Evolutionary conservation across 805 yeast genomes (phyloP).

Genomic region (Kuraishia floccosa): DNA sequence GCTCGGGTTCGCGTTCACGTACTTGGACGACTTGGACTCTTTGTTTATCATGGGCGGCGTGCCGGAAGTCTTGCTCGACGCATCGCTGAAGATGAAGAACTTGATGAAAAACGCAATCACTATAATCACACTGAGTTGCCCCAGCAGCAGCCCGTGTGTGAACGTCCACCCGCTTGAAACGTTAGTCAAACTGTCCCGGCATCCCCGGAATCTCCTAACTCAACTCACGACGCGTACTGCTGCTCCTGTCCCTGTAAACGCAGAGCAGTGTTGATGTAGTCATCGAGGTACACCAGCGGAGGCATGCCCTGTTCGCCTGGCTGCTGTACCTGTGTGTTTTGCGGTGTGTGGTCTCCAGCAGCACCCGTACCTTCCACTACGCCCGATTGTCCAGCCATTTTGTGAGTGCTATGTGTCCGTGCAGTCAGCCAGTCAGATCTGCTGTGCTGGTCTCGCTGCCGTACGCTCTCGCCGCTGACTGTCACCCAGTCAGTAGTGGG

Average conservation of each 20-base stretch:
- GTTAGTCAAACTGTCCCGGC: too few species aligned
- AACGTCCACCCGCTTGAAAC: conserved; percentile 41
- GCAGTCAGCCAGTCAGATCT: too few species aligned
- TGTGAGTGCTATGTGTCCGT: too few species aligned
- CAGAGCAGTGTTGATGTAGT: background rate
- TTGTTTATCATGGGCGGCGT: conserved; percentile 1
- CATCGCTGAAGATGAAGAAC: conserved; percentile 69
- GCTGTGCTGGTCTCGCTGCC: too few species aligned
- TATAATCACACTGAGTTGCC: conserved; percentile 62
- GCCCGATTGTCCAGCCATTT: too few species aligned
- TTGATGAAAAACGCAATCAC: conserved; percentile 54
- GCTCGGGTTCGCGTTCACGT: background rate
- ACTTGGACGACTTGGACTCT: background rate
- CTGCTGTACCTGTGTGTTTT: background rate
- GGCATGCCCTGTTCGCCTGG: conserved; percentile 1
- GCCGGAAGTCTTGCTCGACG: conserved; percentile 7
- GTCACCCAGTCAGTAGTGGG: too few species aligned
- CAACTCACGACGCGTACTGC: too few species aligned
- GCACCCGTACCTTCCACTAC: too few species aligned
- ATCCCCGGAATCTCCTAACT: too few species aligned
- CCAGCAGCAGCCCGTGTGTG: conserved; percentile 63
- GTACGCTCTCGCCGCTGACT: too few species aligned
- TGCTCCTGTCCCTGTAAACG: too few species aligned
- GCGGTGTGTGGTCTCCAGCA: background rate
- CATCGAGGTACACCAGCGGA: conserved; percentile 1